Percentiles rank a stretch among this genome's conserved stretches.
Evolutionary conservation across 768 basidiomycete species (phyloP).

Genomic region (Termitomyces sp.): DNA sequence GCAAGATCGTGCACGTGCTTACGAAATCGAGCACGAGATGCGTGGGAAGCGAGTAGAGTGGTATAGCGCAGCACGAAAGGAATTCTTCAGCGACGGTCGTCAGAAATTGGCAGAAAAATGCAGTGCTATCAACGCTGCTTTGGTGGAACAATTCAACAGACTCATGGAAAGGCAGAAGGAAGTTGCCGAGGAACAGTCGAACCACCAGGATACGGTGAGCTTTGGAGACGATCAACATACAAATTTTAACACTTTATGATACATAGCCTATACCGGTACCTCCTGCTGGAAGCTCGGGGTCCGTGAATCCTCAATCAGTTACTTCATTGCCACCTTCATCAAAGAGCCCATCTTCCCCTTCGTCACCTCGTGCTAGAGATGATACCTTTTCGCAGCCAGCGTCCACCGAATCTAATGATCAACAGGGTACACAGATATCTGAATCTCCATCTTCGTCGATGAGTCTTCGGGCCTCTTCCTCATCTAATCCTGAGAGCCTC

Average conservation of each 20-base stretch:
- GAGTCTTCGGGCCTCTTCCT: not conserved
- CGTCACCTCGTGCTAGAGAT: not conserved
- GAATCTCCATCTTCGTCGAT: not conserved
- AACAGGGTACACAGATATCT: not conserved
- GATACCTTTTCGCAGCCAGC: not conserved
- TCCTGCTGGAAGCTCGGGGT: not conserved
- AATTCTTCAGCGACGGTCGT: too few relatives aligned
- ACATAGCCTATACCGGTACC: not conserved
- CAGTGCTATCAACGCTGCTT: too few relatives aligned
- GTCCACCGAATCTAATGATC: not conserved
- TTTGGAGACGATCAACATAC: not conserved
- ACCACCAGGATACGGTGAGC: too few relatives aligned
- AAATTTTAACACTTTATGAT: not conserved
- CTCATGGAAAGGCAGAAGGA: too few relatives aligned
- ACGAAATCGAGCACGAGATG: too few relatives aligned
- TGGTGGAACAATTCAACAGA: too few relatives aligned
- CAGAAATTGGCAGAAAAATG: too few relatives aligned
- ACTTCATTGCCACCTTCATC: not conserved
- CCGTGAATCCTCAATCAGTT: not conserved
- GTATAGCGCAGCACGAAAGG: too few relatives aligned
- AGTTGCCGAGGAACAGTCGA: too few relatives aligned
- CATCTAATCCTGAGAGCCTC: not conserved
- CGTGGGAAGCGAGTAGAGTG: too few relatives aligned
- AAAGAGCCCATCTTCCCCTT: not conserved
- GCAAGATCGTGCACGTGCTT: too few relatives aligned